These are phyloP conservation scores for Tolypocladium endophyticum DNA, from an alignment of 2,329 filamentous ascomycete genomes.

Conservation along the genomic window DNA sequence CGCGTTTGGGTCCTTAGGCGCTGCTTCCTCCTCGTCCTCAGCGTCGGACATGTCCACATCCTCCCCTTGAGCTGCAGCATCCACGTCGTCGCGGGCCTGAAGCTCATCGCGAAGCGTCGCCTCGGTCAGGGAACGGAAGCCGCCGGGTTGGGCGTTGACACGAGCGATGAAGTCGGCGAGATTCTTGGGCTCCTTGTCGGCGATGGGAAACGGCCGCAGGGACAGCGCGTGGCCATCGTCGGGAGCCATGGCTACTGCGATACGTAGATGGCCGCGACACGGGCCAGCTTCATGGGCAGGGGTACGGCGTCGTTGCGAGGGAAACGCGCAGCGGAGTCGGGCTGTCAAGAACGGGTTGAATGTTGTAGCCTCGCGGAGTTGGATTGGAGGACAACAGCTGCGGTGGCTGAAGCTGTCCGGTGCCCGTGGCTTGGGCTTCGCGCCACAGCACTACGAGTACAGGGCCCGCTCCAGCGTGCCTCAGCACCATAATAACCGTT, in stretches of 20 bases:
- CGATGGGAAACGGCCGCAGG: constrained; percentile 34
- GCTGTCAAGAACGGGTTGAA: background rate
- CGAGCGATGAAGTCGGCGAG: constrained; percentile 70
- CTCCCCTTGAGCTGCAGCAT: constrained; percentile 32
- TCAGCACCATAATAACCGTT: too few relatives aligned
- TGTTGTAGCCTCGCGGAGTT: background rate
- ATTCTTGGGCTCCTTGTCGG: constrained; percentile 45
- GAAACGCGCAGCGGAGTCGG: background rate
- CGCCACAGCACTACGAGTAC: background rate
- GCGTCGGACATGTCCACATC: constrained; percentile 36
- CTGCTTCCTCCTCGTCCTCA: constrained; percentile 32
- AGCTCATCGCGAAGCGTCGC: constrained; percentile 62
- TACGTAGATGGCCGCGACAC: background rate
- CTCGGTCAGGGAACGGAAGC: constrained; percentile 73
- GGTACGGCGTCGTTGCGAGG: background rate
- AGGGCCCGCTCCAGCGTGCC: too few relatives aligned
- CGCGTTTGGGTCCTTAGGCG: constrained; percentile 33
- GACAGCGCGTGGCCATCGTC: constrained; percentile 24
- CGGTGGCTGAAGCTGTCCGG: background rate
- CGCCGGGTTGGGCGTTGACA: constrained; percentile 66
- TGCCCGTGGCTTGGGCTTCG: background rate
- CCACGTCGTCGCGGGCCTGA: constrained; percentile 27
- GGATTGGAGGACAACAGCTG: background rate
- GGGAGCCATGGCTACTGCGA: constrained; percentile 15
- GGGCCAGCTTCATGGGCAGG: background rate